Percentiles rank a stretch among this genome's conserved stretches.
Evolutionary conservation across 331 rosid species (phyloP).

Genomic region (Malus hybrid): DNA sequence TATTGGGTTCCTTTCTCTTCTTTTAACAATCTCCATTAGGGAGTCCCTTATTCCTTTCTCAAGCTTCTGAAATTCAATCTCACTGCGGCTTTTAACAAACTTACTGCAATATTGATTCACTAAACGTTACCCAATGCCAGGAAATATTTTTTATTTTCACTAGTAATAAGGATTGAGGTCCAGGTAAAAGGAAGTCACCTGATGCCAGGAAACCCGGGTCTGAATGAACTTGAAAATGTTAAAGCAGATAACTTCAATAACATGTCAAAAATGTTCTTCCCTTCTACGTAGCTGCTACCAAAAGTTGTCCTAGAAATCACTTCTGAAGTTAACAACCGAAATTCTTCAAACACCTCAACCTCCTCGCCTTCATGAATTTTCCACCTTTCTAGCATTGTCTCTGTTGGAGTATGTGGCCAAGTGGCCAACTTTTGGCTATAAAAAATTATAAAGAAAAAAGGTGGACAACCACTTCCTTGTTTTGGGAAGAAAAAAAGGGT

Average conservation of each 20-base stretch:
- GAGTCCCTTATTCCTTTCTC: slow-evolving; percentile 3
- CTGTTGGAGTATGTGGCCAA: no score
- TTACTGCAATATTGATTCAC: not conserved
- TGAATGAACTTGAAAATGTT: not conserved
- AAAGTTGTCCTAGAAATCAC: slow-evolving; percentile 2
- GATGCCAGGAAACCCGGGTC: no score
- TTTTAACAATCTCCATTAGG: not conserved
- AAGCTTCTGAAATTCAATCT: slow-evolving; percentile 3
- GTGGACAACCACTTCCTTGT: no score
- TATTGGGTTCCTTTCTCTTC: not conserved
- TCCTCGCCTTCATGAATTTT: not conserved
- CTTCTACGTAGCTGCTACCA: slow-evolving; percentile 6
- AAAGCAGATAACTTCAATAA: not conserved
- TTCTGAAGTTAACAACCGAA: not conserved
- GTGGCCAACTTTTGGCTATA: no score
- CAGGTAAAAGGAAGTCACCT: no score
- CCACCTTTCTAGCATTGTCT: not conserved
- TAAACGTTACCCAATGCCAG: not conserved
- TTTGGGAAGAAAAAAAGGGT: no score
- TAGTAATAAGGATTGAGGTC: no score
- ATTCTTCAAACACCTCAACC: slow-evolving; percentile 4
- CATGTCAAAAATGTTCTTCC: not conserved
- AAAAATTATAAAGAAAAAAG: no score
- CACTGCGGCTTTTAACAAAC: not conserved
- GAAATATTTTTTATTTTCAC: not conserved